Percentiles rank a stretch among this genome's conserved stretches.
Conservation (phyloP, 139 green algal species). For the Spirogloea muscicola region DNA sequence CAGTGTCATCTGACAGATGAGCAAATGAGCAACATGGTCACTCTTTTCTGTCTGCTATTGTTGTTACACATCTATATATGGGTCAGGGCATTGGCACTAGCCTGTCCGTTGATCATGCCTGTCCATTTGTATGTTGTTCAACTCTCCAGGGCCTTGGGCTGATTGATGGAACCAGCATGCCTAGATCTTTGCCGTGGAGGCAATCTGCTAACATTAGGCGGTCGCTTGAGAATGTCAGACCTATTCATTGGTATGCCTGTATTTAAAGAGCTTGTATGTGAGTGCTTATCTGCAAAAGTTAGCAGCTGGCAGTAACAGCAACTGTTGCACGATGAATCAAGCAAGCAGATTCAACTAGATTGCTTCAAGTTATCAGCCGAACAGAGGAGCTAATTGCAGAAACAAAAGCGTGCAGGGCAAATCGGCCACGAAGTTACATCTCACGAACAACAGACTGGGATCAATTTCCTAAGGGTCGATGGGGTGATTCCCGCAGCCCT, state of each 20-base stretch:
- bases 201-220: constrained; percentile 45
- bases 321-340: not conserved
- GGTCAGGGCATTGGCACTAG: too few relatives aligned
- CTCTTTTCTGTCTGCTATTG: too few relatives aligned
- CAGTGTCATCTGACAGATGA: not conserved
- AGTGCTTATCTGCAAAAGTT: constrained; percentile 4
- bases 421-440: constrained; percentile 73
- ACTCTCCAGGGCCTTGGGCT: constrained; percentile 18
- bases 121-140: not conserved
- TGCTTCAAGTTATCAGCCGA: too few relatives aligned
- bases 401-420: constrained; percentile 34
- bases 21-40: not conserved
- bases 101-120: too few relatives aligned
- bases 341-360: not conserved
- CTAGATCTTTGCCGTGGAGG: constrained; percentile 58
- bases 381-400: too few relatives aligned
- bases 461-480: constrained; percentile 60
- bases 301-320: not conserved
- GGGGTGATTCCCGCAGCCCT: constrained; percentile 54
- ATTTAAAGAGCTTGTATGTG: not conserved
- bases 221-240: constrained; percentile 67
- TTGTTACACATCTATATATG: too few relatives aligned
- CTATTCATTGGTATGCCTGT: constrained; percentile 68
- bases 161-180: constrained; percentile 30
- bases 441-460: constrained; percentile 69